These are phyloP conservation scores for Vitis amurensis DNA, from an alignment of 164 flowering plant genomes.

Conservation along the genomic window DNA sequence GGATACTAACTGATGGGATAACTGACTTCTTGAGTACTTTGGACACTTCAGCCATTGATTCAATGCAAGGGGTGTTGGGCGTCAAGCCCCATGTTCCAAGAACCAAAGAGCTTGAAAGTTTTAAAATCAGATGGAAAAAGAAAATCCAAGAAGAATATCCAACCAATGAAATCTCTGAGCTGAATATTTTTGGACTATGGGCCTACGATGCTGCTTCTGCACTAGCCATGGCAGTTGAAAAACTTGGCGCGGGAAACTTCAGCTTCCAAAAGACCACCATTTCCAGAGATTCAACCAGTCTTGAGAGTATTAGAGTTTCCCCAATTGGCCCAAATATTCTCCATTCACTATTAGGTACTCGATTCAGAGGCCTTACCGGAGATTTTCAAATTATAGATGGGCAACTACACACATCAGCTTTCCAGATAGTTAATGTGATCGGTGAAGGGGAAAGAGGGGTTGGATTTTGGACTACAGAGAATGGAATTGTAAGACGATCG, in stretches of 20 bases:
- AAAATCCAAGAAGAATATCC: slow-evolving; percentile 21
- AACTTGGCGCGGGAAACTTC: slow-evolving; percentile 5
- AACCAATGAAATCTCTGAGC: background rate
- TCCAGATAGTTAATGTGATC: slow-evolving; percentile 42
- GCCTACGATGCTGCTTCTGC: slow-evolving; percentile 48
- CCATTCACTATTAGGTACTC: slow-evolving; percentile 13
- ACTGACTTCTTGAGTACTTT: slow-evolving; percentile 12
- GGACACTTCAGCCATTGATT: slow-evolving; percentile 13
- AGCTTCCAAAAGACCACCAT: slow-evolving; percentile 6
- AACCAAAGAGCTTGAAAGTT: slow-evolving; percentile 19
- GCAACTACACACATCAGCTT: slow-evolving; percentile 23
- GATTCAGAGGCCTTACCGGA: slow-evolving; percentile 40
- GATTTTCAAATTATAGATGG: slow-evolving; percentile 35
- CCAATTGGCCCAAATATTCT: slow-evolving; percentile 26
- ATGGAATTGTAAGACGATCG: slow-evolving; percentile 23
- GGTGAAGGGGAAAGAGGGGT: slow-evolving; percentile 27
- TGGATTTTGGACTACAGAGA: slow-evolving; percentile 37
- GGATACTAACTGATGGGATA: slow-evolving; percentile 41
- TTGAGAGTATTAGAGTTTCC: slow-evolving; percentile 29
- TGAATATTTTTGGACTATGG: slow-evolving; percentile 35
- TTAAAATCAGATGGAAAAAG: slow-evolving; percentile 29
- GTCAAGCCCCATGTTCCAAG: slow-evolving; percentile 29
- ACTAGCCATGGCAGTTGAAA: slow-evolving; percentile 42
- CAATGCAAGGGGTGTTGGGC: slow-evolving; percentile 53
- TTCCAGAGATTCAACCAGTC: slow-evolving; percentile 3